Evolutionary conservation across 306 rosid genomes (phyloP), one percentile per base, ranked within the genome.

Genomic region (Potentilla sterilis): DNA sequence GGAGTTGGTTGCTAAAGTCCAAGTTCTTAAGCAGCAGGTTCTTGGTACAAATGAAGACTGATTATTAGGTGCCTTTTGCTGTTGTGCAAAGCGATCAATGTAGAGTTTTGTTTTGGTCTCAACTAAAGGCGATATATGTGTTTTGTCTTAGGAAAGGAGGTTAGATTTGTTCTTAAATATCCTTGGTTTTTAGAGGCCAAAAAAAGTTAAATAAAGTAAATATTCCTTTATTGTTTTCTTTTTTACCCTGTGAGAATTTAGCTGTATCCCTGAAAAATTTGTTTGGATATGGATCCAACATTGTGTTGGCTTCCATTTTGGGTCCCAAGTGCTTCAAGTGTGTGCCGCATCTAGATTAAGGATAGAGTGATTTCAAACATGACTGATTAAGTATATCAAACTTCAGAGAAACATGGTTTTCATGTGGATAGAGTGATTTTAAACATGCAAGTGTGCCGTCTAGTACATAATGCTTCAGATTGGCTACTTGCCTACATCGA

Each of bases 21-120:
- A 92, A 63, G 92, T 84, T 82, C 76, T 96, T 34, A 92, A 90
- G 85, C 80, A 74, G 78, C 90, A 88, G 67, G 83, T 96, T 69
- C 76, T 96, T 70, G 99, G 98, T 69, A 86, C 83, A 46, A 71
- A 80, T 47, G 88, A 86, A 47, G 81, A 81, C 2, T 90, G 72
- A 79, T 70, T 61, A 34, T 35, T 49, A 37, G 61, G 57, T 67
- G 35, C 55, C 12, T 4, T 35, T 44, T 18, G 9, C 51, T 57
- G 4, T 69, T 32, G 43, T 2, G 47, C 21, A 63, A 58, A 13
- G 11, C 59, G 24, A 41, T 65, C 74, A 69, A 41, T 84, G 89
- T 82, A 77, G 78, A 82, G 87, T 78, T 85, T 32, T 40, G 35
- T 48, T 54, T 34, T 76, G n/a, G 74, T 68, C 32, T 78, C 28